Conservation (phyloP, 805 yeast genomes). For the Sugiyamaella chiloensis region DNA sequence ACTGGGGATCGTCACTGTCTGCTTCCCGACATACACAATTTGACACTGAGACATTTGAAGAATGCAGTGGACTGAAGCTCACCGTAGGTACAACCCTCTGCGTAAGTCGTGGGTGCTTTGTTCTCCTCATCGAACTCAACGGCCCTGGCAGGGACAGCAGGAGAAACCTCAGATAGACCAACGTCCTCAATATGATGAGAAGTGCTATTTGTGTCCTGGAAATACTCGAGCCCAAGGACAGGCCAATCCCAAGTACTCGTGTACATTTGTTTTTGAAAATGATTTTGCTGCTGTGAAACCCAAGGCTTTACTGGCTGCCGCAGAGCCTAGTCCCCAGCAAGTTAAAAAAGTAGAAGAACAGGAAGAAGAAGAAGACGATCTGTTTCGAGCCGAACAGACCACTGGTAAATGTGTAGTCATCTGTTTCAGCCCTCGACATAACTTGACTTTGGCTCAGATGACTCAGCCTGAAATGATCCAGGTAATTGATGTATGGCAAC, state of each 20-base stretch:
- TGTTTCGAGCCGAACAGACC: slow-evolving; percentile 56
- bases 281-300: slow-evolving; percentile 67
- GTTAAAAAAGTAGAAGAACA: slow-evolving; percentile 14
- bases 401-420: slow-evolving; percentile 68
- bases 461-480: slow-evolving; percentile 37
- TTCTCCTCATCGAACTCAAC: slow-evolving; percentile 72
- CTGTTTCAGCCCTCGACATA: slow-evolving; percentile 69
- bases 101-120: slow-evolving; percentile 67
- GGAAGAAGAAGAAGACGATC: slow-evolving; percentile 30
- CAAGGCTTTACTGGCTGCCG: slow-evolving; percentile 17
- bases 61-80: slow-evolving; percentile 37
- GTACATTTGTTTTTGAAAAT: slow-evolving; percentile 60
- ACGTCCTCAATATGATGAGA: slow-evolving; percentile 56
- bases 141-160: slow-evolving; percentile 80
- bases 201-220: slow-evolving; percentile 72
- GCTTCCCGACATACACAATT: background rate
- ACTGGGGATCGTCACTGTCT: background rate
- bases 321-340: slow-evolving; percentile 5
- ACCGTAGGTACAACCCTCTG: slow-evolving; percentile 67
- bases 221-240: slow-evolving; percentile 63
- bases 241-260: slow-evolving; percentile 52
- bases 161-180: slow-evolving; percentile 45
- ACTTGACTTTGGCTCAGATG: slow-evolving; percentile 65
- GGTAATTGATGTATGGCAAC: slow-evolving; percentile 63
- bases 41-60: no score